Percentiles rank a stretch among this genome's conserved stretches.
These are phyloP conservation scores for Thielaviopsis populi DNA, from an alignment of 2,329 filamentous ascomycete genomes.

Conservation along the genomic window DNA sequence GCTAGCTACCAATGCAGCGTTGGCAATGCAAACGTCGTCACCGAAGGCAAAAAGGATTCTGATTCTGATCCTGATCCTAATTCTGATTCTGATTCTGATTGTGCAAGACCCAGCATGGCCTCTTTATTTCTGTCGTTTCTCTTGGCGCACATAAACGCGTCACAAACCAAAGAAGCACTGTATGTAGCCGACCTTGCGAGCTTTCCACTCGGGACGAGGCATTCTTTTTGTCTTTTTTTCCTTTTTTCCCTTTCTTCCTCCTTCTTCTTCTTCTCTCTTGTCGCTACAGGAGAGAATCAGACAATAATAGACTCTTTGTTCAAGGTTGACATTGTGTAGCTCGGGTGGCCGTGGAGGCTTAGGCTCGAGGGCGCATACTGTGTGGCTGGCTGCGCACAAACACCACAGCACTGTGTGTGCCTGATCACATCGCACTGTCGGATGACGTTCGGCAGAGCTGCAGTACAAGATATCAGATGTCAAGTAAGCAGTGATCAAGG, in stretches of 20 bases:
- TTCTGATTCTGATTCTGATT: background rate
- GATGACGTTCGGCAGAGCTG: background rate
- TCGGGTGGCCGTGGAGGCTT: background rate
- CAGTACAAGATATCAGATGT: background rate
- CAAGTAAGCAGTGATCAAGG: background rate
- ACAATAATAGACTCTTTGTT: background rate
- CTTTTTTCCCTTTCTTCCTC: background rate
- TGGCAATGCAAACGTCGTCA: background rate
- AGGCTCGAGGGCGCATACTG: background rate
- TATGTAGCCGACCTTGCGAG: background rate
- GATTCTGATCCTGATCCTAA: background rate
- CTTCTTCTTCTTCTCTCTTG: no score
- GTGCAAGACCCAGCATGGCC: background rate
- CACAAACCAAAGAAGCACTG: background rate
- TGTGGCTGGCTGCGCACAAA: background rate
- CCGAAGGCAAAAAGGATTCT: constrained; percentile 1
- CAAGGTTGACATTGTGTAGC: background rate
- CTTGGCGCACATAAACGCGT: background rate
- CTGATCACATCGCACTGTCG: background rate
- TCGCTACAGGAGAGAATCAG: background rate
- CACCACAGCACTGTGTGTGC: background rate
- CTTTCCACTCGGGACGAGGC: no score
- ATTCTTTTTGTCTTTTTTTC: background rate
- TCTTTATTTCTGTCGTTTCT: background rate
- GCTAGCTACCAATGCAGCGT: background rate